Base-by-base conservation (phyloP, 1,139 yeast species). In the Lodderomyces jiufengensis region DNA sequence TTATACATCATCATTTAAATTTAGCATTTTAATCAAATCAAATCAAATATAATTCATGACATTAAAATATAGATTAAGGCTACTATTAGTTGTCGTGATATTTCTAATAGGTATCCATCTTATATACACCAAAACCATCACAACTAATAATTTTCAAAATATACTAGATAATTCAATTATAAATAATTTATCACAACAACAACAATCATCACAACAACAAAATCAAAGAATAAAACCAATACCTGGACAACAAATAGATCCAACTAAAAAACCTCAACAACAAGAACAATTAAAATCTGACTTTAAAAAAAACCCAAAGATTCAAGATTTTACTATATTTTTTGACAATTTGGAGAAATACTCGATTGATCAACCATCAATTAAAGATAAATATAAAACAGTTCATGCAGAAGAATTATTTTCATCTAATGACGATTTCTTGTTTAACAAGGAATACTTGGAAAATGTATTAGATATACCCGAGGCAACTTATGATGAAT, bases 381-480 rank as follows among this genome's bases (percentile, higher is more conserved):
- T 69, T 32, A 70, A 68, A 44, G 62, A 42, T 29, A 55, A 59
- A 27, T 69, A 67, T 47, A 57, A 54, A 33, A 44, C 48, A 2
- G 59, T 50, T 15, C 54, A 55, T 34, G 73, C 73, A 5, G 49
- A 45, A 31, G 72, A 67, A 40, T 34, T 49, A 14, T 61, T 59
- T 35, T 44, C 59, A 11, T 40, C 39, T 21, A 52, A 52, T 30
- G 51, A 44, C 10, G 47, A 49, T n/a, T 59, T 63, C 37, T 44
- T 65, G 6, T 63, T 68, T 41, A 55, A 61, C 28, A 68, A 67
- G 42, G 62, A 59, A 15, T 66, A 64, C 41, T 55, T 69, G 37
- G 70, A 64, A 41, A 54, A 55, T 40, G 62, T 69, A 4, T 55
- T 70, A 42, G 70, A 66, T 39, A 52, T 70, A 16, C 56, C 70